Evolutionary conservation across 2,329 filamentous ascomycete genomes (phyloP), one percentile per base, ranked within the genome.

Genomic region (Zasmidium citrigriseum): DNA sequence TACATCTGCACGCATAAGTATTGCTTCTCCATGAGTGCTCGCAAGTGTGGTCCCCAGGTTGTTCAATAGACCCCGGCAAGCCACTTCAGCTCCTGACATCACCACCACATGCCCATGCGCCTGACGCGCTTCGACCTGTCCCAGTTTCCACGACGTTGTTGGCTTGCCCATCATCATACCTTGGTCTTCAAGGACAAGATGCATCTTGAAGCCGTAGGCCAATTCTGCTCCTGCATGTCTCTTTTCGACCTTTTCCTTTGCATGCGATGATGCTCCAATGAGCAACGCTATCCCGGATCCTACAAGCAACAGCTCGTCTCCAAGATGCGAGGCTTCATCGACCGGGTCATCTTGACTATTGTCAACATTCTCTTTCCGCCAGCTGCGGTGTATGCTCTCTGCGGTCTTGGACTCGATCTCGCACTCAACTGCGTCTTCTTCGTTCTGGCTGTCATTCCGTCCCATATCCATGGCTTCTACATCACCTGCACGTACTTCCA

Each of bases 351-450:
- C 58, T 68, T 77, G 47, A 70, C 68, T 29, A 51, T 69, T 48
- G 64, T 76, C 63, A 78, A 77, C 67, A 68, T 77, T 54, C 67
- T 77, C 67, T 77, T 76, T 56, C 75, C 75, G 3, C 75, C 75
- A 0, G 58, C 75, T 3, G 69, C 72, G 3, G 72, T 78, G 4
- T 57, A 70, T 20, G 70, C 77, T 49, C 64, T 78, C 20, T 70
- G 69, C 45, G 76, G 75, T 4, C 65, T 68, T 12, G 70, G 70
- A 11, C 68, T 61, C 54, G 75, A 77, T 59, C 68, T 67, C 25
- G 53, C 73, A 45, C 59, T 77, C 41, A 77, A 77, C 60, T 73
- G 73, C 66, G 46, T 71, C 38, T 67, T 77, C 34, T 77, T 77
- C 63, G 51, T 77, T 29, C 69, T 73, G n/a, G 75, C 73, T 7